phyloP scores from a whole-genome alignment of 75 land plant genomes.

The Pseudotsuga menziesii region DNA sequence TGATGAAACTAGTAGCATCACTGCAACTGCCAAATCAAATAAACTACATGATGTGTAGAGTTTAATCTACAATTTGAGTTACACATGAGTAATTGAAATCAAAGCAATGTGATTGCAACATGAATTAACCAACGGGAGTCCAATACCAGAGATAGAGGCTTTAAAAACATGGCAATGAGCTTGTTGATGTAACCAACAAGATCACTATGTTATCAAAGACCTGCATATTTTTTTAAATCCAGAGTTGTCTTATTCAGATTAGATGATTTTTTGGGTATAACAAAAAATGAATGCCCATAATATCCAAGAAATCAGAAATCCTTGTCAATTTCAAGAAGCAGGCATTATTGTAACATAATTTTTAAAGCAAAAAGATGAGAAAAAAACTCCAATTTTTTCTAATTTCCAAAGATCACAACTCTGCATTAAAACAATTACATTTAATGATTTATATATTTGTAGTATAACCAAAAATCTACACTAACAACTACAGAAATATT shows the following conservation, averaged over 20 bases:
- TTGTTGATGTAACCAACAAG: slow-evolving; percentile 9
- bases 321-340: not conserved
- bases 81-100: not conserved
- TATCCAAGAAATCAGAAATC: slow-evolving; percentile 1
- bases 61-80: not conserved
- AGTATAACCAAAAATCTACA: no score
- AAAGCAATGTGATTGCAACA: not conserved
- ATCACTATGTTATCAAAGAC: slow-evolving; percentile 9
- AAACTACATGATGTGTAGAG: no score
- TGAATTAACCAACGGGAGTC: not conserved
- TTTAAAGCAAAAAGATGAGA: not conserved
- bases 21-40: not conserved
- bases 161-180: slow-evolving; percentile 2
- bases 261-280: not conserved
- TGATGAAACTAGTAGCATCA: not conserved
- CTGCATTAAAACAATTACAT: no score
- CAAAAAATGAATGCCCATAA: not conserved
- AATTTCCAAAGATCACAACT: not conserved
- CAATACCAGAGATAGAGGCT: not conserved
- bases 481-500: no score
- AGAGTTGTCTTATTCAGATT: not conserved
- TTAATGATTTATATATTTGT: no score
- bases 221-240: slow-evolving; percentile 7
- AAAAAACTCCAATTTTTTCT: not conserved
- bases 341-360: not conserved